Base-by-base conservation (phyloP, 75 land plant genomes). In the Larix kaempferi region DNA sequence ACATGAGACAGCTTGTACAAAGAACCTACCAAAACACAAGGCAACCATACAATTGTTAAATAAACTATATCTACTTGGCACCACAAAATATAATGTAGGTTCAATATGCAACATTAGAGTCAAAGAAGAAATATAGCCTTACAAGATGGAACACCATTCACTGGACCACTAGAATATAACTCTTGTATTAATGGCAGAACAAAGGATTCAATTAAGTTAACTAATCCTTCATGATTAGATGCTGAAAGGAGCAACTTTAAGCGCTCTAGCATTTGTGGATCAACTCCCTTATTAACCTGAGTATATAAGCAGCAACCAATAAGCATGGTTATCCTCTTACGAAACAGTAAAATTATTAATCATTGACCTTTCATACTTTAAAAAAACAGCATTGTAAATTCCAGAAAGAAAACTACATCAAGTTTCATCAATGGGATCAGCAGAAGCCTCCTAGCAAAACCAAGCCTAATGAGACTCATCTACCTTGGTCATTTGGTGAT, bases 1-100 rank as follows among this genome's bases (percentile, higher is more conserved):
- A 90, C 88, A 56, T 59, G 71, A 63, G 96, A 98, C 78, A 88
- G 79, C 65, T 82, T 81, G 33, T 57, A 72, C 21, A 87, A 67
- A 59, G 10, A n/a, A 26, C 78, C 94, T 89, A 74, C n/a, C 67
- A 16, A 84, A 57, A 4, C 16, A n/a, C 39, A 80, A 74, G 3
- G 25, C 1, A 41, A 23, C 12, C 22, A 6, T 5, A 37, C 23
- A 19, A 15, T 58, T 22, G 29, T 44, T 63, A 62, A 35, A 35
- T 25, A 35, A 22, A n/a, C 0, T 29, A 44, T 23, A 76, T 33
- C 27, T 65, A 77, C 16, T 19, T 21, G 12, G 44, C 33, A 29
- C 33, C 33, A 29, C 33, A 29, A 29, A 29, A 29, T 29, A 1
- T 29, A 29, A 29, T 29, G 33, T 29, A n/a, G 14, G 16, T 13